Conservation (phyloP, 1,139 yeast species). For the Yamadazyma oceani region DNA sequence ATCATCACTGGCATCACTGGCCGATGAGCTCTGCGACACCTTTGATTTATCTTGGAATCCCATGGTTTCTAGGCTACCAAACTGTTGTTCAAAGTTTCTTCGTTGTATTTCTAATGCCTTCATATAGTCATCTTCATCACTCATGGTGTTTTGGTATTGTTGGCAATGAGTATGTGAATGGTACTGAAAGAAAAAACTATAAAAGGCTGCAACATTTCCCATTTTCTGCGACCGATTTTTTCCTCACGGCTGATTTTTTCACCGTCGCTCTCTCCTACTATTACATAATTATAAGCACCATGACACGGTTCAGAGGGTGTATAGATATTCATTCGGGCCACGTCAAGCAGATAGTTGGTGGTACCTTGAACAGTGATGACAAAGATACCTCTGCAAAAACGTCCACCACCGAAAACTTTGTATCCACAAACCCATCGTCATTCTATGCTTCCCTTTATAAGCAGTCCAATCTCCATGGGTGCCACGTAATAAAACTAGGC, state of each 20-base stretch:
- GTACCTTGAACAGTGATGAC: constrained; percentile 67
- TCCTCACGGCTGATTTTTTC: constrained; percentile 2
- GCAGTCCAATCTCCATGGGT: constrained; percentile 58
- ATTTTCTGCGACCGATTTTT: background rate
- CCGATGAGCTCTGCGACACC: constrained; percentile 3
- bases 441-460: constrained; percentile 76
- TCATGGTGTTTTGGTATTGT: background rate
- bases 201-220: background rate
- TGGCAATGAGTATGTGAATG: no score
- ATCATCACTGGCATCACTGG: constrained; percentile 10
- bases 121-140: constrained; percentile 42
- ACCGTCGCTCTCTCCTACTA: background rate
- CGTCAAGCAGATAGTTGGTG: constrained; percentile 96
- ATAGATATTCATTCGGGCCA: constrained; percentile 93
- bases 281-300: no score
- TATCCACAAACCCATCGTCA: constrained; percentile 71
- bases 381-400: constrained; percentile 22
- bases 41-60: constrained; percentile 60
- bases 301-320: constrained; percentile 93
- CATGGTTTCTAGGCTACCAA: constrained; percentile 59
- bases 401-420: constrained; percentile 76
- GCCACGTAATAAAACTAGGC: constrained; percentile 93
- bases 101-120: constrained; percentile 56
- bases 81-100: constrained; percentile 65
- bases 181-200: background rate